Conservation (phyloP, 176 grass and related monocot genomes). For the Microstegium vimineum region DNA sequence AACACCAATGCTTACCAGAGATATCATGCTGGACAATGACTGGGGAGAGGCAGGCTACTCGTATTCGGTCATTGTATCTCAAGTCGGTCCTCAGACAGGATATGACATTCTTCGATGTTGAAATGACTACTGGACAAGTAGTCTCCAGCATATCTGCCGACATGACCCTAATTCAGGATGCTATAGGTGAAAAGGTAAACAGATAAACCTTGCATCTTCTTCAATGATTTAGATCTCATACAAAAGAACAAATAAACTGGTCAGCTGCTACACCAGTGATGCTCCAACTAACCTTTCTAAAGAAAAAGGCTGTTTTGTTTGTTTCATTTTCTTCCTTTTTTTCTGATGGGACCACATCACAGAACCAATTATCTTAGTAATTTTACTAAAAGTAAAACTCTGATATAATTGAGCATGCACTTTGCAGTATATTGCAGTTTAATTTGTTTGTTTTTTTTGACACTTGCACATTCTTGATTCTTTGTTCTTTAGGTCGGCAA, state of each 20-base stretch:
- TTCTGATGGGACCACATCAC: not conserved
- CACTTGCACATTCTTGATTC: not conserved
- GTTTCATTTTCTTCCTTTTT: not conserved
- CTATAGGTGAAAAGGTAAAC: conserved; percentile 63
- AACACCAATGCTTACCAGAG: conserved; percentile 35
- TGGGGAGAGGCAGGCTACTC: conserved; percentile 61
- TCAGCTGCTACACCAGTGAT: not conserved
- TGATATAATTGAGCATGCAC: not conserved
- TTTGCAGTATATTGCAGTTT: not conserved
- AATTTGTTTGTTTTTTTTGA: not conserved
- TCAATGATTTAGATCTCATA: conserved; percentile 2
- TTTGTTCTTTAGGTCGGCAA: conserved; percentile 56
- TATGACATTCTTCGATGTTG: conserved; percentile 68
- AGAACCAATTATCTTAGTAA: not conserved
- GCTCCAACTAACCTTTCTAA: not conserved
- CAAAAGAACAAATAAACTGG: conserved; percentile 8
- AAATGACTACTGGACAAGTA: conserved; percentile 52
- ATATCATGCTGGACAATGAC: conserved; percentile 63
- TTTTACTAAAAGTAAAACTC: not conserved
- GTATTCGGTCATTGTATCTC: conserved; percentile 54
- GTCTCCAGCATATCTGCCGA: conserved; percentile 48
- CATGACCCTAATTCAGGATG: conserved; percentile 51
- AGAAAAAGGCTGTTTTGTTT: not conserved
- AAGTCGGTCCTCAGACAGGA: conserved; percentile 55
- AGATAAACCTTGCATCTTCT: conserved; percentile 1